phyloP scores from a whole-genome alignment of 345 rosid genomes.

The Salix purpurea region DNA sequence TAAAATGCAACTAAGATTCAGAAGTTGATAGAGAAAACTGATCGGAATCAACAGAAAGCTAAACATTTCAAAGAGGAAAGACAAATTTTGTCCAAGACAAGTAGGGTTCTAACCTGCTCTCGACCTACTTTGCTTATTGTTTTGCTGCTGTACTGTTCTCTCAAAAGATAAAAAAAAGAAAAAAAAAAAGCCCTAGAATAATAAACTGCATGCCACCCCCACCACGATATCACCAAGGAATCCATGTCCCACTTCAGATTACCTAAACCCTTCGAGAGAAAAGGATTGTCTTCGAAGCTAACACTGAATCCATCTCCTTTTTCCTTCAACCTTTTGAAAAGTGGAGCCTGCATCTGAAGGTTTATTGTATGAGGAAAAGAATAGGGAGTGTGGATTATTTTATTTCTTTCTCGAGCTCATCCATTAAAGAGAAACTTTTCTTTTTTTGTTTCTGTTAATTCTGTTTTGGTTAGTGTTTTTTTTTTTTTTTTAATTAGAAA shows the following conservation, averaged over 20 bases:
- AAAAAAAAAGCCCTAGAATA: background rate
- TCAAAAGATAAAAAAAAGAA: background rate
- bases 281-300: constrained; percentile 6
- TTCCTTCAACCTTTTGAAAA: background rate
- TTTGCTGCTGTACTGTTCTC: background rate
- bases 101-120: background rate
- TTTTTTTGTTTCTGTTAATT: background rate
- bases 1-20: background rate
- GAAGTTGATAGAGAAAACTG: background rate
- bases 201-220: background rate
- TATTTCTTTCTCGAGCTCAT: background rate
- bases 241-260: constrained; percentile 13
- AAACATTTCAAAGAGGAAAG: background rate
- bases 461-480: no score
- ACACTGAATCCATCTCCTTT: background rate
- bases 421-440: background rate
- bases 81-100: background rate
- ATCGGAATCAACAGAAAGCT: background rate
- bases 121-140: background rate
- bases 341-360: constrained; percentile 12
- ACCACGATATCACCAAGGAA: background rate
- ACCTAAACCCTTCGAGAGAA: constrained; percentile 8
- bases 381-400: background rate
- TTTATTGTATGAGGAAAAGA: background rate
- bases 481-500: no score